Conservation (phyloP, 768 basidiomycete genomes). For the Lentinula raphanica region DNA sequence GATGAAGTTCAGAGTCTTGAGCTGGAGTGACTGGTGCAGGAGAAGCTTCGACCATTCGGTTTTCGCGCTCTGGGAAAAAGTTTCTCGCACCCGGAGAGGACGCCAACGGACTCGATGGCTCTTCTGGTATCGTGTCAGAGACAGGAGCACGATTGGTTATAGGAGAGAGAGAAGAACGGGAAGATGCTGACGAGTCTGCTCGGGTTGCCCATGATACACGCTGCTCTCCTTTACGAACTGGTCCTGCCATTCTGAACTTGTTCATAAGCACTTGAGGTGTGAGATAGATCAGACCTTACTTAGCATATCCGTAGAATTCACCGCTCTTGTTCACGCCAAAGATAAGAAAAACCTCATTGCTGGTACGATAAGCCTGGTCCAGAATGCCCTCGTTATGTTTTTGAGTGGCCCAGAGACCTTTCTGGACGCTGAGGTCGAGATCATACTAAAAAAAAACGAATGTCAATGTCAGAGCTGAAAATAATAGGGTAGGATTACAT, state of each 20-base stretch:
- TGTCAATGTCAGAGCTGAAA: neutral
- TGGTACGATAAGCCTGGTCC: slow-evolving; percentile 91
- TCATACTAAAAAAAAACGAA: slow-evolving; percentile 45
- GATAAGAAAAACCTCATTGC: slow-evolving; percentile 80
- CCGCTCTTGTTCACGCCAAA: slow-evolving; percentile 94
- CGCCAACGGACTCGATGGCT: slow-evolving; percentile 8
- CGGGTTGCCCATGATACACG: slow-evolving; percentile 56
- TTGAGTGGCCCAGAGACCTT: slow-evolving; percentile 89
- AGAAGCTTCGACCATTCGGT: slow-evolving; percentile 37
- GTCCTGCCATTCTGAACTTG: slow-evolving; percentile 59
- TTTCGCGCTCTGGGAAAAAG: slow-evolving; percentile 33
- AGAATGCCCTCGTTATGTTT: slow-evolving; percentile 86
- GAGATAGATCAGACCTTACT: slow-evolving; percentile 30
- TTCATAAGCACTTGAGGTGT: slow-evolving; percentile 5
- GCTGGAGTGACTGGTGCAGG: slow-evolving; percentile 27
- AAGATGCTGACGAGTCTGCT: slow-evolving; percentile 27
- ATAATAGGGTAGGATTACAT: neutral
- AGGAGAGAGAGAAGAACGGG: slow-evolving; percentile 24
- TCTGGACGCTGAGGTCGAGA: slow-evolving; percentile 72
- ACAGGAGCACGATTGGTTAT: slow-evolving; percentile 9
- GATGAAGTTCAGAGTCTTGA: too few relatives aligned
- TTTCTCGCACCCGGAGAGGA: neutral
- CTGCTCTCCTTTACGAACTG: slow-evolving; percentile 47
- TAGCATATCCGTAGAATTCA: slow-evolving; percentile 91
- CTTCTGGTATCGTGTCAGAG: slow-evolving; percentile 12